Conservation (phyloP, 148 eudicot species). For the Vaccinium myrtillus region DNA sequence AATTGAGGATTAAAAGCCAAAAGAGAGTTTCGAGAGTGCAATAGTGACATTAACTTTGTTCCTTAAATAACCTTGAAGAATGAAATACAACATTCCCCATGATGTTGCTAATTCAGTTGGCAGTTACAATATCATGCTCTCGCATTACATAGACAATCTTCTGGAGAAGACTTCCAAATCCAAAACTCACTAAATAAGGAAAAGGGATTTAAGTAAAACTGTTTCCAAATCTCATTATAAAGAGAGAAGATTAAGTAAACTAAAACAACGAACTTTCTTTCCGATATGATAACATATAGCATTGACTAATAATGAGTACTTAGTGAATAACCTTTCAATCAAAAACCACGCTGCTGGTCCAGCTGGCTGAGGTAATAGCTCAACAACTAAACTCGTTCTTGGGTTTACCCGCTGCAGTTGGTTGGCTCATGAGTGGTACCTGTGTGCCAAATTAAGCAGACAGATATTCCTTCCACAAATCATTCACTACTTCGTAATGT, state of each 20-base stretch:
- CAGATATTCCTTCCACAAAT: neutral
- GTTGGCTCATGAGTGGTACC: neutral
- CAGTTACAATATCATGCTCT: neutral
- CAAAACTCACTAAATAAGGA: neutral
- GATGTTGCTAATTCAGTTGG: neutral
- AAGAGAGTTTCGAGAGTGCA: neutral
- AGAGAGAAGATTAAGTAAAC: neutral
- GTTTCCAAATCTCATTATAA: neutral
- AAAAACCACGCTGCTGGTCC: neutral
- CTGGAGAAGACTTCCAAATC: neutral
- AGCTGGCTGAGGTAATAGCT: neutral
- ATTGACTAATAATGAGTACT: neutral
- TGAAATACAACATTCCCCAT: neutral
- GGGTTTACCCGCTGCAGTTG: neutral
- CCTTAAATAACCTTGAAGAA: neutral
- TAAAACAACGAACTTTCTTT: neutral
- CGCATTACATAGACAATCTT: neutral
- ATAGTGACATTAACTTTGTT: neutral
- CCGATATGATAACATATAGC: neutral
- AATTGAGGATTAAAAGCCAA: neutral
- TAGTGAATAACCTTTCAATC: neutral
- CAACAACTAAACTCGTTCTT: neutral
- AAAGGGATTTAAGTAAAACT: neutral
- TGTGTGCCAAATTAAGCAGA: neutral
- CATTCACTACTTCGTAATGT: neutral